These are phyloP conservation scores for Ustilago lituana DNA, from an alignment of 1,284 basidiomycete genomes.

Conservation along the genomic window DNA sequence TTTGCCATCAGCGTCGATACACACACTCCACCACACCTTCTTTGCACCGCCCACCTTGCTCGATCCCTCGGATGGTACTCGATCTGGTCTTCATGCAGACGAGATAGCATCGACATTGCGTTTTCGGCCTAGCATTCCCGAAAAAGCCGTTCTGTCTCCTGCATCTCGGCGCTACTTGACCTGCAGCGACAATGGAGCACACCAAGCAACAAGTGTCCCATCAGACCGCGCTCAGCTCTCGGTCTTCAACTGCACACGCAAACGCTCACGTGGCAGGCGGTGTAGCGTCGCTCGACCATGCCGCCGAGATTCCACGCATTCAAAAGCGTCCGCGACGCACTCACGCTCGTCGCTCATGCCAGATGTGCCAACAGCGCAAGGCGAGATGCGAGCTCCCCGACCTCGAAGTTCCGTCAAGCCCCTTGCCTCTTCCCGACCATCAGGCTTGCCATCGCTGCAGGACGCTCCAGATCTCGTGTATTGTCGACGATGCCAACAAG, in stretches of 20 bases:
- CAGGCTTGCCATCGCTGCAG: conserved; percentile 37
- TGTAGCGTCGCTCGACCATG: conserved; percentile 2
- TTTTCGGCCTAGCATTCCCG: too few species aligned
- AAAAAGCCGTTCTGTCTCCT: too few species aligned
- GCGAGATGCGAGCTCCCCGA: conserved; percentile 43
- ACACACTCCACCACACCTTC: too few species aligned
- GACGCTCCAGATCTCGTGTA: conserved; percentile 41
- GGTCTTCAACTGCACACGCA: background rate
- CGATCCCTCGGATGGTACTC: too few species aligned
- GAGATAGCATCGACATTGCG: too few species aligned
- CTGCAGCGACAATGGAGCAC: too few species aligned
- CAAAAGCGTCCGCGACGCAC: conserved; percentile 40
- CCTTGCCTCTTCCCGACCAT: conserved; percentile 31
- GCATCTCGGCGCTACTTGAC: too few species aligned
- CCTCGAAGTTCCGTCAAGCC: conserved; percentile 33
- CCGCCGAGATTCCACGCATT: conserved; percentile 17
- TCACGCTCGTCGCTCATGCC: conserved; percentile 42
- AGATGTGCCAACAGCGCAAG: conserved; percentile 49
- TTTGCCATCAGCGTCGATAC: too few species aligned
- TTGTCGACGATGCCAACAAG: conserved; percentile 43
- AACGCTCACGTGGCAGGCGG: background rate
- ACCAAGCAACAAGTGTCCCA: too few species aligned
- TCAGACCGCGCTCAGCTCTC: background rate
- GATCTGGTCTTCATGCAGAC: too few species aligned
- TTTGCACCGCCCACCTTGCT: too few species aligned